phyloP scores from a whole-genome alignment of 345 rosid genomes.

The Eucalyptus tenuipes region DNA sequence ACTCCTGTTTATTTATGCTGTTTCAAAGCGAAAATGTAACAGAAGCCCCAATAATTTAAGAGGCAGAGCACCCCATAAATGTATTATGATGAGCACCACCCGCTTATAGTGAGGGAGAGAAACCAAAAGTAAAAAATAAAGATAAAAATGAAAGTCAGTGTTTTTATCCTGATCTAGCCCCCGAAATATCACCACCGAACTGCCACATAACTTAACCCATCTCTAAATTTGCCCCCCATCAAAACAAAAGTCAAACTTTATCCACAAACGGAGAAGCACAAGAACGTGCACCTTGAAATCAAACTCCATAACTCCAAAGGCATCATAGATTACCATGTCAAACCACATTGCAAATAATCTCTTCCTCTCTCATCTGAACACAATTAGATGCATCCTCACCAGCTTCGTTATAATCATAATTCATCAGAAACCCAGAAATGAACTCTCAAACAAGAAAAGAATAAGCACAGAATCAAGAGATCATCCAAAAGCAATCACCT shows the following conservation, averaged over 20 bases:
- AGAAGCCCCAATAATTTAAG: background rate
- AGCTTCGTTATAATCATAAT: background rate
- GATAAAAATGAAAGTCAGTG: background rate
- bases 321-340: background rate
- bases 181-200: background rate
- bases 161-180: background rate
- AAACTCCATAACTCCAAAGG: background rate
- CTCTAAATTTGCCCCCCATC: background rate
- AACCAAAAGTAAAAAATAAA: background rate
- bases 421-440: background rate
- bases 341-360: background rate
- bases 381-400: background rate
- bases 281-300: background rate
- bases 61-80: background rate
- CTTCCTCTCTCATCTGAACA: background rate
- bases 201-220: background rate
- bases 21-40: background rate
- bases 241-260: background rate
- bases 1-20: background rate
- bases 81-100: background rate
- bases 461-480: background rate
- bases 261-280: background rate
- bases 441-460: background rate
- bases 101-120: background rate
- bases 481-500: constrained; percentile 26